phyloP scores from a whole-genome alignment of 176 grass and related monocot species.

The Otatea glauca region DNA sequence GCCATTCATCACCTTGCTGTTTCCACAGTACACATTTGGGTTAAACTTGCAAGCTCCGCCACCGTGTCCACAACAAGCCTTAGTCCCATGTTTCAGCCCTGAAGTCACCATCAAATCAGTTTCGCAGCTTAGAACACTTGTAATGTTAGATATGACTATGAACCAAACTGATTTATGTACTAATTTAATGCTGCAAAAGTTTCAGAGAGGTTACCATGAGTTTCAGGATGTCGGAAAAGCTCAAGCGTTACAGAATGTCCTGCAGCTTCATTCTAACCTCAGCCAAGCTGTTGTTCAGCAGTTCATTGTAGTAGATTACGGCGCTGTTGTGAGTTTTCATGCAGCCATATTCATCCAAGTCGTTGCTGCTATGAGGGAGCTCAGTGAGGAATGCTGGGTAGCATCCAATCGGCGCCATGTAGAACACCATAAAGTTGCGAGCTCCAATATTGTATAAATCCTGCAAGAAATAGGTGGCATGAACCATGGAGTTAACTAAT shows the following conservation, averaged over 20 bases:
- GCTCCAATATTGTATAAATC: conserved; percentile 64
- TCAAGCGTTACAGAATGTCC: conserved; percentile 47
- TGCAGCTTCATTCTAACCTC: conserved; percentile 40
- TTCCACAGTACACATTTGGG: conserved; percentile 53
- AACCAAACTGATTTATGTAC: not conserved
- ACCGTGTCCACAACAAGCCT: conserved; percentile 69
- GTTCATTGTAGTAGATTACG: conserved; percentile 61
- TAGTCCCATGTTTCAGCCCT: conserved; percentile 65
- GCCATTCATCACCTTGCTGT: conserved; percentile 60
- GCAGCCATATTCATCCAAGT: conserved; percentile 68
- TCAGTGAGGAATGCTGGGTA: conserved; percentile 65
- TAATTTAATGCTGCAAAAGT: not conserved
- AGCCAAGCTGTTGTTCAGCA: conserved; percentile 52
- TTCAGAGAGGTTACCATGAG: conserved; percentile 47
- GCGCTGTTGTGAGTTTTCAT: conserved; percentile 55
- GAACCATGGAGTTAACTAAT: not conserved
- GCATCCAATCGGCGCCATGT: conserved; percentile 72
- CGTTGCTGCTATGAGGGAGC: conserved; percentile 38
- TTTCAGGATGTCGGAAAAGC: conserved; percentile 58
- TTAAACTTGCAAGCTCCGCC: conserved; percentile 64
- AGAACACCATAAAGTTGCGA: conserved; percentile 64
- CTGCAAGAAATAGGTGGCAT: conserved; percentile 16
- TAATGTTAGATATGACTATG: not conserved
- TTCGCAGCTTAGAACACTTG: not conserved
- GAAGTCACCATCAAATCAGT: conserved; percentile 7